Evolutionary conservation across 2,329 filamentous ascomycete species (phyloP), one percentile per base, ranked within the genome.

Genomic region (Plectosphaerella plurivora): DNA sequence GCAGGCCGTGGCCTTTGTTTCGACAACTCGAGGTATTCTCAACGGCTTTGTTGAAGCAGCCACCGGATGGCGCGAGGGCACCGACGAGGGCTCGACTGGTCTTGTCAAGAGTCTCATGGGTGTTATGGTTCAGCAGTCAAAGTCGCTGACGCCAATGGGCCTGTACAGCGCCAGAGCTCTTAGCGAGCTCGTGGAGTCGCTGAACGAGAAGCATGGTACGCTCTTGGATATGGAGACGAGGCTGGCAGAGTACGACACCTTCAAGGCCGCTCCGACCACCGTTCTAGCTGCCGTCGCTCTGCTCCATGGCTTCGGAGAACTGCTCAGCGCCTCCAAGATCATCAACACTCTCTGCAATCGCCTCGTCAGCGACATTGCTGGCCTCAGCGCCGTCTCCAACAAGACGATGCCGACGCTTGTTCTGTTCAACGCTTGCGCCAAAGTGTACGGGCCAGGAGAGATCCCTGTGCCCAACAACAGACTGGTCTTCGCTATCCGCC

Each of bases 401-500:
- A 76, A 76, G 52, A 75, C 78, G 0, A 63, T 80, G 14, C 65
- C 71, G 25, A 72, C 70, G 0, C 66, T 87, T 3, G 74, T 80
- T 2, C 68, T 86, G 2, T 67, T 87, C 5, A 79, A 83, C 16
- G 68, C 78, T 8, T 77, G 73, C 52, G 66, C 80, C 53, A 65
- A 70, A 9, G 66, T 83, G 14, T 87, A 83, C 55, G 73, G 78
- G 22, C 47, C 65, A 0, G 78, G 74, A 3, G 70, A 77, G 55
- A 57, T 85, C 8, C 83, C 83, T 1, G 77, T 84, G 1, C 77
- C 81, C 2, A 81, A 78, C 45, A 84, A 92, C 61, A 81, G 91
- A 22, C 70, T 94, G 3, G 83, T 96, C 1, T 94, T 96, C 69
- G 84, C 93, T 9, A 83, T 93, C 42, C 89, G 88, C 63, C 86